Conservation (phyloP, 148 eudicot genomes). For the Cornus controversa region DNA sequence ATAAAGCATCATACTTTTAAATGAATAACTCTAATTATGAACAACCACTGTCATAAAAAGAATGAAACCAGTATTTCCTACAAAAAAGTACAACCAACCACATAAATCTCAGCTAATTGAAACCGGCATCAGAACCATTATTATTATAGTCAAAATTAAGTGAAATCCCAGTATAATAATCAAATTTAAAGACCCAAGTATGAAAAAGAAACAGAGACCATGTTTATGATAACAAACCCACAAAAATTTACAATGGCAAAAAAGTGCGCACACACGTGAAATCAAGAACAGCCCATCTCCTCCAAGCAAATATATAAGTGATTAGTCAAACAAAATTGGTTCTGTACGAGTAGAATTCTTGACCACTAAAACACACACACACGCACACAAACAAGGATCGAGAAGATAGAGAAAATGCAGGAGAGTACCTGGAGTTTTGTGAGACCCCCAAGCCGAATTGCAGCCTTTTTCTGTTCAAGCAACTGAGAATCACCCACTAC, state of each 20-base stretch:
- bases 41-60: neutral
- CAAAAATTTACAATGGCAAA: too few relatives aligned
- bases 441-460: slow-evolving; percentile 59
- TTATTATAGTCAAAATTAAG: neutral
- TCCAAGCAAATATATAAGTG: too few relatives aligned
- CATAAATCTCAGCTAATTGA: neutral
- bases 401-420: neutral
- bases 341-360: too few relatives aligned
- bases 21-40: neutral
- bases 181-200: neutral
- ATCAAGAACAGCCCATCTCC: too few relatives aligned
- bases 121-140: neutral
- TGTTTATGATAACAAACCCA: neutral
- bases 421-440: slow-evolving; percentile 68
- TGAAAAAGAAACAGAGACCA: neutral
- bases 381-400: neutral
- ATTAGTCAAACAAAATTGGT: too few relatives aligned
- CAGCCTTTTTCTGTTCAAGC: slow-evolving; percentile 51
- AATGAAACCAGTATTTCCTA: neutral
- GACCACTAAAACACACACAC: too few relatives aligned
- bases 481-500: slow-evolving; percentile 47
- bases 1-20: neutral
- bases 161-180: neutral
- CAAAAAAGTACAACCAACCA: neutral
- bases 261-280: too few relatives aligned